These are phyloP conservation scores for Macroventuria anomochaeta DNA, from an alignment of 2,329 filamentous ascomycete species.

Conservation along the genomic window DNA sequence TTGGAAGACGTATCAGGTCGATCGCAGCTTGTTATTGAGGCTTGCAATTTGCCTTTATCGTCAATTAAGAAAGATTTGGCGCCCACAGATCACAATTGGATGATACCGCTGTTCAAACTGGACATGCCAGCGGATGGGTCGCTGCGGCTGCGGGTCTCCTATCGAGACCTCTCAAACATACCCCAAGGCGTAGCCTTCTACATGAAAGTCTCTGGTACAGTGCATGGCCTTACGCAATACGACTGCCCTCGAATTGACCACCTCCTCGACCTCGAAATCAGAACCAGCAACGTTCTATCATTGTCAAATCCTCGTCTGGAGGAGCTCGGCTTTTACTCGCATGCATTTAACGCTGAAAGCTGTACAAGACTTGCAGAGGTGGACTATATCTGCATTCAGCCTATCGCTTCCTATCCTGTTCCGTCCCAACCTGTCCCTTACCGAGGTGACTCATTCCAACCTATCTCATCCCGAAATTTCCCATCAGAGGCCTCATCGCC, in stretches of 20 bases:
- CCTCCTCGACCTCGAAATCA: neutral
- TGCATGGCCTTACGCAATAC: neutral
- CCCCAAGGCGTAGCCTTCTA: neutral
- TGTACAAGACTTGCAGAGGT: slow-evolving; percentile 23
- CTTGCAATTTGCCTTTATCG: neutral
- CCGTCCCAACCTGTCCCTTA: neutral
- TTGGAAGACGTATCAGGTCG: slow-evolving; percentile 17
- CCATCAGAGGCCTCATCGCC: neutral
- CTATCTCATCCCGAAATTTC: neutral
- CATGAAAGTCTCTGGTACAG: slow-evolving; percentile 1
- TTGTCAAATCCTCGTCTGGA: slow-evolving; percentile 18
- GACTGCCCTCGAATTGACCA: neutral
- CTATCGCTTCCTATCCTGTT: neutral
- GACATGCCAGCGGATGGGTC: slow-evolving; percentile 41
- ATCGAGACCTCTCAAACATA: slow-evolving; percentile 4
- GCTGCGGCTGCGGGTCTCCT: slow-evolving; percentile 27
- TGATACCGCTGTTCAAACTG: slow-evolving; percentile 42
- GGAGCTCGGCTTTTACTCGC: slow-evolving; percentile 35
- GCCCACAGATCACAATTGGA: slow-evolving; percentile 6
- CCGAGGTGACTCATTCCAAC: neutral
- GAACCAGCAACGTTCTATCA: neutral
- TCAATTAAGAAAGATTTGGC: neutral
- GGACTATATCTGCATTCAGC: slow-evolving; percentile 25
- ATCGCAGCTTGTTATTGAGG: slow-evolving; percentile 30
- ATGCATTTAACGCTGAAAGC: slow-evolving; percentile 2